phyloP scores from a whole-genome alignment of 169 alveolate genomes.

The Cyclospora cayetanensis region DNA sequence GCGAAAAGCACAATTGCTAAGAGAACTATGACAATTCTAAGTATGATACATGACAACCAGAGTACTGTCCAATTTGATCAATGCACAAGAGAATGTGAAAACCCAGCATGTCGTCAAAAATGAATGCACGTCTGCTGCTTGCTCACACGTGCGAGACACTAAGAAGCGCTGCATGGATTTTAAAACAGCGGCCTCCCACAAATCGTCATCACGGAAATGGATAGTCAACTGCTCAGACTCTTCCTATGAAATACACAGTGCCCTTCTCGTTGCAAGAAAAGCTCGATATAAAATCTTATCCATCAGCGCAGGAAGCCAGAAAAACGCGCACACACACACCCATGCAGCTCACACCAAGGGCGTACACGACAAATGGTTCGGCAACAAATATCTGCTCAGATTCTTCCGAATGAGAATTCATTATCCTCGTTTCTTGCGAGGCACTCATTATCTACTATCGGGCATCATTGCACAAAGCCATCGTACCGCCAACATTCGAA shows the following conservation, averaged over 20 bases:
- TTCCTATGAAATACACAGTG: background rate
- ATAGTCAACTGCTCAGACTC: background rate
- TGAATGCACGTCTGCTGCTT: background rate
- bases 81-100: too few species aligned
- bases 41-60: too few species aligned
- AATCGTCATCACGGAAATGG: too few species aligned
- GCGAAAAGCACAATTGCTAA: background rate
- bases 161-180: too few species aligned
- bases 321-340: background rate
- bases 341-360: background rate
- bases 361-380: background rate
- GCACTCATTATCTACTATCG: background rate
- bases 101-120: background rate
- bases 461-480: background rate
- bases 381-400: background rate
- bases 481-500: too few species aligned
- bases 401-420: background rate
- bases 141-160: too few species aligned
- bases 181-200: too few species aligned
- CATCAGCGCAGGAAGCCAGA: background rate
- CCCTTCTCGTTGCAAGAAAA: background rate
- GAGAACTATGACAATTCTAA: background rate
- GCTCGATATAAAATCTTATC: background rate
- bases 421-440: background rate
- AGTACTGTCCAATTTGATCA: too few species aligned